phyloP scores from a whole-genome alignment of 805 yeast species.

The Cyberlindnera samutprakarnensis region DNA sequence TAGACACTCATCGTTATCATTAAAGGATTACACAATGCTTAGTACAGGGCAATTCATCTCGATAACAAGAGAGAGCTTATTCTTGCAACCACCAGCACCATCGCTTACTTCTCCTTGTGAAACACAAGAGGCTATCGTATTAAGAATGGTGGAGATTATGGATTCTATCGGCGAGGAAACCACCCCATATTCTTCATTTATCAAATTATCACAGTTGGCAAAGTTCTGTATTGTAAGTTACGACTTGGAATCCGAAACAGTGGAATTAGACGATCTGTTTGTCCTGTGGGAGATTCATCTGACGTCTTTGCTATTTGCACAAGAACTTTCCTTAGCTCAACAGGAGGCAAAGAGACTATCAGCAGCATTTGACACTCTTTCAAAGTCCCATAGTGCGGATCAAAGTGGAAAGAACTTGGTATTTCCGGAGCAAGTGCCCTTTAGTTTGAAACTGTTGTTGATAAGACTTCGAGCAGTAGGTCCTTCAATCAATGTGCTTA shows the following conservation, averaged over 20 bases:
- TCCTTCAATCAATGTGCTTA: slow-evolving; percentile 10
- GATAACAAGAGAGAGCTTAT: too few relatives aligned
- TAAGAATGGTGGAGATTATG: too few relatives aligned
- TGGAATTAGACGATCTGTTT: slow-evolving; percentile 2
- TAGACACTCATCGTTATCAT: too few relatives aligned
- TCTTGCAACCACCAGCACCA: too few relatives aligned
- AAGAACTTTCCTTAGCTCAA: slow-evolving; percentile 19
- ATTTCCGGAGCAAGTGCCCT: slow-evolving; percentile 16
- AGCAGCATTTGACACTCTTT: slow-evolving; percentile 13
- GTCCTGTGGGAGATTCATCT: slow-evolving; percentile 22
- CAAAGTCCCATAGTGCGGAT: neutral
- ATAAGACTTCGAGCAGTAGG: slow-evolving; percentile 20
- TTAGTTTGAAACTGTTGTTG: slow-evolving; percentile 15
- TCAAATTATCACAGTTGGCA: slow-evolving; percentile 9
- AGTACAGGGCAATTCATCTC: too few relatives aligned
- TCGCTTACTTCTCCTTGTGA: slow-evolving; percentile 7
- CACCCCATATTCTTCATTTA: slow-evolving; percentile 7
- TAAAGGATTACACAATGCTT: too few relatives aligned
- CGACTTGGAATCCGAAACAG: neutral
- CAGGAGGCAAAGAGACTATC: slow-evolving; percentile 20
- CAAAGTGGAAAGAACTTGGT: neutral
- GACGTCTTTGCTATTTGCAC: slow-evolving; percentile 12
- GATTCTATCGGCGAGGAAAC: too few relatives aligned
- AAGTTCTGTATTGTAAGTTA: slow-evolving; percentile 3
- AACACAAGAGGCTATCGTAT: too few relatives aligned